Evolutionary conservation across 768 basidiomycete species (phyloP).

Genomic region (Aureoboletus auriporus): DNA sequence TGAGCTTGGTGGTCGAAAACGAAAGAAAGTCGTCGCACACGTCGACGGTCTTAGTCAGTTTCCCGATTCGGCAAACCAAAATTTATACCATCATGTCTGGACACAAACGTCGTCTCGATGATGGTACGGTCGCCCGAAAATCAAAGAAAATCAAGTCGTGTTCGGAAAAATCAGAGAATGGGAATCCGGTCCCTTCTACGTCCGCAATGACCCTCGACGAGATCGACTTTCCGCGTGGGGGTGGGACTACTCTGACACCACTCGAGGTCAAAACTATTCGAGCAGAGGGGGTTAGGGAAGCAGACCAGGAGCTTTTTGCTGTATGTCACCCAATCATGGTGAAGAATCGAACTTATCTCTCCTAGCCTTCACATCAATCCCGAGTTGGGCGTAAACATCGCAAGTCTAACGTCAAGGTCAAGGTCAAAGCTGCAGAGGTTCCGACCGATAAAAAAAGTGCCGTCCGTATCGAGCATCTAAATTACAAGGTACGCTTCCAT

Average conservation of each 20-base stretch:
- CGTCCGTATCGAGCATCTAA: conserved; percentile 84
- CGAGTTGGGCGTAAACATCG: conserved; percentile 42
- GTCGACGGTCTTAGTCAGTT: neutral
- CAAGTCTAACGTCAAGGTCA: conserved; percentile 40
- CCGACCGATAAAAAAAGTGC: conserved; percentile 38
- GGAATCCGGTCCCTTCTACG: conserved; percentile 25
- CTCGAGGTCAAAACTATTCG: conserved; percentile 83
- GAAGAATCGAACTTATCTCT: conserved; percentile 7
- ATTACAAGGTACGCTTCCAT: conserved; percentile 69
- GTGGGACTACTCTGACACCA: conserved; percentile 84
- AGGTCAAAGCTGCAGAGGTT: conserved; percentile 26
- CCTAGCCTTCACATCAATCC: conserved; percentile 40
- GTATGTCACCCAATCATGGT: conserved; percentile 33
- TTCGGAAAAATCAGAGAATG: conserved; percentile 23
- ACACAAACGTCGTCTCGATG: conserved; percentile 62
- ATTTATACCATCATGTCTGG: conserved; percentile 37
- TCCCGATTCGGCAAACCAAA: conserved; percentile 16
- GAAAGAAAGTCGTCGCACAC: neutral
- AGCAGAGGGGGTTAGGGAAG: conserved; percentile 82
- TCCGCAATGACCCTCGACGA: conserved; percentile 57
- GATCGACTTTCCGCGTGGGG: conserved; percentile 93
- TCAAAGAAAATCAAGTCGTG: conserved; percentile 59
- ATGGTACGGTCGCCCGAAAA: conserved; percentile 43
- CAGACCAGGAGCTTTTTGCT: conserved; percentile 73
- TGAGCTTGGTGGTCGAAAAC: conserved; percentile 4